Evolutionary conservation across 1,139 yeast genomes (phyloP).

Genomic region (Lodderomyces parapsilosis): DNA sequence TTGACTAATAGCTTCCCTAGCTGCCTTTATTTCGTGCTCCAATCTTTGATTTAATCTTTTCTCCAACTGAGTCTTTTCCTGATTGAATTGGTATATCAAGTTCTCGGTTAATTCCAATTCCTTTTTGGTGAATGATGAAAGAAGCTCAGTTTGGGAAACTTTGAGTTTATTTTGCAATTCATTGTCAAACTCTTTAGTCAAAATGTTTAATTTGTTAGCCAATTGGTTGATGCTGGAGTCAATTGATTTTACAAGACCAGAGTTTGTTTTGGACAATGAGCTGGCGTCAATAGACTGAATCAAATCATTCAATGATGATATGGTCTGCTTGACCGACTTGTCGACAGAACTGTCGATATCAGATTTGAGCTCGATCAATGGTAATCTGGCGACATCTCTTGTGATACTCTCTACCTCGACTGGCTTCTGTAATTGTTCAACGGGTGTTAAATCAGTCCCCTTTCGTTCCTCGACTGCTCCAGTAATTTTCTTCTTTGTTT

Average conservation of each 20-base stretch:
- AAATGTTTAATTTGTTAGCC: slow-evolving; percentile 31
- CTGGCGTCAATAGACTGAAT: slow-evolving; percentile 49
- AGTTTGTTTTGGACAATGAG: slow-evolving; percentile 28
- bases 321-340: slow-evolving; percentile 46
- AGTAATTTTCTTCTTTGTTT: slow-evolving; percentile 33
- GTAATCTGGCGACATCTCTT: slow-evolving; percentile 33
- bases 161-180: slow-evolving; percentile 39
- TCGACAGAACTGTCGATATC: slow-evolving; percentile 30
- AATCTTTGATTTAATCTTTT: slow-evolving; percentile 61
- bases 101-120: slow-evolving; percentile 52
- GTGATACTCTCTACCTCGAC: slow-evolving; percentile 39
- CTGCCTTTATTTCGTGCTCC: slow-evolving; percentile 63
- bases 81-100: slow-evolving; percentile 47
- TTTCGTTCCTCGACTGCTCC: slow-evolving; percentile 5
- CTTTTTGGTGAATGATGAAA: slow-evolving; percentile 55
- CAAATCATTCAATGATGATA: slow-evolving; percentile 51
- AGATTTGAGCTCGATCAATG: slow-evolving; percentile 30
- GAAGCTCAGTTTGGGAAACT: slow-evolving; percentile 49
- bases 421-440: slow-evolving; percentile 46
- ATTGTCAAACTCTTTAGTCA: slow-evolving; percentile 42
- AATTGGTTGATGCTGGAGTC: slow-evolving; percentile 33
- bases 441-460: slow-evolving; percentile 30
- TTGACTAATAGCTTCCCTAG: slow-evolving; percentile 64
- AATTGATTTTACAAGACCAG: slow-evolving; percentile 29
- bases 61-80: slow-evolving; percentile 63